Conservation (phyloP, 345 rosid species). For the Euphorbia tirucalli region DNA sequence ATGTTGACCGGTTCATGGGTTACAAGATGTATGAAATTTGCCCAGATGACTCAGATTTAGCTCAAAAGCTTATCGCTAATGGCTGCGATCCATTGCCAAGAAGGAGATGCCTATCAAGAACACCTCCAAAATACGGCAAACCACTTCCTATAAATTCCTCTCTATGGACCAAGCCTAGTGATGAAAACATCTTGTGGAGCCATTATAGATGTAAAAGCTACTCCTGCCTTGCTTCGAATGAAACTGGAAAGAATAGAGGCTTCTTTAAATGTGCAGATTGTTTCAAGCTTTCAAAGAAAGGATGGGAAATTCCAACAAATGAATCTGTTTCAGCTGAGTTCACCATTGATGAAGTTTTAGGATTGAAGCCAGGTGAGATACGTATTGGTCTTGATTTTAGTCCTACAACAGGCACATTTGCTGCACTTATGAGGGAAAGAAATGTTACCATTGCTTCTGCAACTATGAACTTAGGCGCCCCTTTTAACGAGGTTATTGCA, state of each 20-base stretch:
- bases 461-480: conserved; percentile 47
- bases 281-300: conserved; percentile 42
- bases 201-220: conserved; percentile 52
- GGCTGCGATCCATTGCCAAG: conserved; percentile 61
- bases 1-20: conserved; percentile 42
- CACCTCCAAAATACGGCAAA: conserved; percentile 35
- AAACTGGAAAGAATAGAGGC: conserved; percentile 32
- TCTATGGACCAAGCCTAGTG: conserved; percentile 46
- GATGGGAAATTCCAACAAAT: conserved; percentile 37
- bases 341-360: conserved; percentile 48
- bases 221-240: conserved; percentile 46
- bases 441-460: conserved; percentile 42
- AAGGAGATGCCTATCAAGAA: conserved; percentile 50
- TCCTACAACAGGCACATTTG: conserved; percentile 50
- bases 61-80: conserved; percentile 43
- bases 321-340: conserved; percentile 44
- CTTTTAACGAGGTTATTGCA: conserved; percentile 55
- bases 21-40: conserved; percentile 40
- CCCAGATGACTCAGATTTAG: conserved; percentile 48
- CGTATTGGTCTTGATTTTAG: conserved; percentile 41
- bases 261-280: conserved; percentile 58
- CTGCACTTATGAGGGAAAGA: conserved; percentile 56
- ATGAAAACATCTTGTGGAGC: conserved; percentile 45
- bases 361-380: conserved; percentile 45
- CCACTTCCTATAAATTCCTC: conserved; percentile 36